phyloP scores from a whole-genome alignment of 2,329 filamentous ascomycete species.

The Aaosphaeria pasadenensis region DNA sequence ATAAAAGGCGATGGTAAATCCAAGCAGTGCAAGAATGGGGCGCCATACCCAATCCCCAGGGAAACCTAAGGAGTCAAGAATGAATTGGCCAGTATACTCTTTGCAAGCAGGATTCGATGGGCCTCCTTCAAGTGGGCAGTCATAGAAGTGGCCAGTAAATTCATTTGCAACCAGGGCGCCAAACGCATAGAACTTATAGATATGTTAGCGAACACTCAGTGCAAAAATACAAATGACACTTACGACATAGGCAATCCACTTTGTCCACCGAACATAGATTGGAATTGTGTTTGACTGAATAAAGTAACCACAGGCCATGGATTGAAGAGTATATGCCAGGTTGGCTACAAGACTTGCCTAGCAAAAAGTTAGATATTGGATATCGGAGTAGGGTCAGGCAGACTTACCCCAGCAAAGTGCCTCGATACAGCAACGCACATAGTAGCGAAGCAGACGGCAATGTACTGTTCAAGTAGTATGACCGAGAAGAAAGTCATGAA shows the following conservation, averaged over 20 bases:
- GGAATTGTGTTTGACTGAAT: constrained; percentile 71
- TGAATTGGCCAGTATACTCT: constrained; percentile 66
- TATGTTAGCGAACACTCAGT: neutral
- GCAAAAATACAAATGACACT: constrained; percentile 2
- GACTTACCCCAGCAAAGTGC: constrained; percentile 66
- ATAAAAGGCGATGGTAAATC: constrained; percentile 64
- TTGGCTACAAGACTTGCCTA: constrained; percentile 68
- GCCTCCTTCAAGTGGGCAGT: constrained; percentile 65
- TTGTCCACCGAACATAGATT: constrained; percentile 75
- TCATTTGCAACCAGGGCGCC: constrained; percentile 71
- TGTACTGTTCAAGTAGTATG: constrained; percentile 68
- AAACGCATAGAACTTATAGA: constrained; percentile 63
- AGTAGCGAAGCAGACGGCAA: constrained; percentile 69
- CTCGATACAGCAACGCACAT: constrained; percentile 64
- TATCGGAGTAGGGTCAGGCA: constrained; percentile 25
- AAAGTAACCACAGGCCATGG: constrained; percentile 73
- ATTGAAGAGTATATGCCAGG: constrained; percentile 69
- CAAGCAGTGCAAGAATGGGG: constrained; percentile 62
- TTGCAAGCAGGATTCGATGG: constrained; percentile 62
- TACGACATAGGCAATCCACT: constrained; percentile 61
- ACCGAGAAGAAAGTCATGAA: constrained; percentile 73
- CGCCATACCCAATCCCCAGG: constrained; percentile 64
- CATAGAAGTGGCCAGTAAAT: constrained; percentile 69
- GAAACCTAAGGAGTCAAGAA: constrained; percentile 68
- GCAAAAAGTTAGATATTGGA: constrained; percentile 2